Conservation (phyloP, 164 flowering plant genomes). For the Liquidambar formosana region DNA sequence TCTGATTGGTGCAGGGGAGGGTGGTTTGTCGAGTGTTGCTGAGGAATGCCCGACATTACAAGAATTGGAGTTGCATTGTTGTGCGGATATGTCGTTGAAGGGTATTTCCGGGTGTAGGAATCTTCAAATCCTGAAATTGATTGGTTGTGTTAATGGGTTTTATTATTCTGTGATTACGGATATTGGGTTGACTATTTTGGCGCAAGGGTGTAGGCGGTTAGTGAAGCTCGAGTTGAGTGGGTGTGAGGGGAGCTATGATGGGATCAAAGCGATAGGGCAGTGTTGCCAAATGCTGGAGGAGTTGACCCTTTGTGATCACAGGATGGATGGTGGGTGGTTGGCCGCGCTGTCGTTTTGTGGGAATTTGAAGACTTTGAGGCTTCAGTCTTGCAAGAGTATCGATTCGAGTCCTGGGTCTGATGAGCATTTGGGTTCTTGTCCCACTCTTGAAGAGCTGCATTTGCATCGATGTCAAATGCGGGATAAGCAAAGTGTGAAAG, state of each 20-base stretch:
- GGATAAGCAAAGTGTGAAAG: constrained; percentile 53
- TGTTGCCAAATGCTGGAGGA: constrained; percentile 94
- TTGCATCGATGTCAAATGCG: constrained; percentile 80
- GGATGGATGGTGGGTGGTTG: constrained; percentile 94
- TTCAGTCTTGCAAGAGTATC: constrained; percentile 67
- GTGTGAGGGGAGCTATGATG: constrained; percentile 94
- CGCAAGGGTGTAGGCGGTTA: constrained; percentile 83
- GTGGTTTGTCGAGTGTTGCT: constrained; percentile 65
- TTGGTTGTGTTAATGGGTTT: constrained; percentile 63
- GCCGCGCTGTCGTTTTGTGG: constrained; percentile 68
- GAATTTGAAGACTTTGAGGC: constrained; percentile 81
- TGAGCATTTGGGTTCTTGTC: constrained; percentile 72
- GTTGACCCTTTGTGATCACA: constrained; percentile 62
- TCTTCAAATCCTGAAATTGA: constrained; percentile 72
- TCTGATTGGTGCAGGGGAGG: constrained; percentile 56
- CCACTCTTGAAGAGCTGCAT: constrained; percentile 65
- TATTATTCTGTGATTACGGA: constrained; percentile 66
- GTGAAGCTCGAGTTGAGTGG: constrained; percentile 87
- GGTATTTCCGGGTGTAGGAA: constrained; percentile 73
- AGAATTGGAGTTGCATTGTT: constrained; percentile 80
- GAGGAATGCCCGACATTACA: constrained; percentile 73
- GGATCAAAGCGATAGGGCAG: constrained; percentile 87
- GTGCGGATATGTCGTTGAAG: constrained; percentile 58
- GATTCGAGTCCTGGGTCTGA: constrained; percentile 62
- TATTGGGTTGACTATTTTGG: constrained; percentile 84